Base-by-base conservation (phyloP, 2,329 filamentous ascomycete genomes). In the Aaosphaeria pasadenensis region DNA sequence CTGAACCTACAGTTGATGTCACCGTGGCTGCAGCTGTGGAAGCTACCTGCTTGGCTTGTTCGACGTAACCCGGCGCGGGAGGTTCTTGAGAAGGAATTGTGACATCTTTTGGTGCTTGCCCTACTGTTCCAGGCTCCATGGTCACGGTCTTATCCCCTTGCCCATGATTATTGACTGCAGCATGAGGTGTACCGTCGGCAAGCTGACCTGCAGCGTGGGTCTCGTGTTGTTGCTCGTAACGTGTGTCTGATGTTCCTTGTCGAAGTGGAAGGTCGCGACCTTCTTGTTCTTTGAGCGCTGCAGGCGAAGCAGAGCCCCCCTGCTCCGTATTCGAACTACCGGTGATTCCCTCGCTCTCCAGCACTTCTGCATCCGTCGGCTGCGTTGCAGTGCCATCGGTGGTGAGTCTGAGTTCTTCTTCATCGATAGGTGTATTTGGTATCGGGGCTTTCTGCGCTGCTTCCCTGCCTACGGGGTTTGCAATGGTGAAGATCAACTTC, bases 21-120 rank as follows among this genome's bases (percentile, higher is more conserved):
- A 64, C 64, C 5, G 54, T 48, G 24, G 60, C 55, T 30, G 63
- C 54, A 11, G 62, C 69, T 33, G 56, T 48, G 2, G 54, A 51
- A 33, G 70, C 74, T 2, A 62, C 63, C 4, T 62, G 52, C 57
- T 77, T 73, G 17, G 74, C 76, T 53, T 76, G 72, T 29, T 72
- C 73, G 13, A 77, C 48, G 42, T 71, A 67, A 2, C 67, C 60
- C 24, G 67, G 63, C n/a, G 63, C 62, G 6, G 61, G 49, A 2
- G 58, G 56, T 35, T 72, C 62, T 43, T 67, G 60, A 7, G 62
- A 60, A 44, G 62, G 59, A 3, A 73, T 57, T 1, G 71, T 64
- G 32, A 72, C 70, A 43, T 77, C 74, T 57, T 78, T 78, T 6
- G 74, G 71, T 43, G 74, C 75, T 55, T 78, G 76, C 3, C 75